Conservation (phyloP, 106 monocot species). For the Dendrobium nobile region DNA sequence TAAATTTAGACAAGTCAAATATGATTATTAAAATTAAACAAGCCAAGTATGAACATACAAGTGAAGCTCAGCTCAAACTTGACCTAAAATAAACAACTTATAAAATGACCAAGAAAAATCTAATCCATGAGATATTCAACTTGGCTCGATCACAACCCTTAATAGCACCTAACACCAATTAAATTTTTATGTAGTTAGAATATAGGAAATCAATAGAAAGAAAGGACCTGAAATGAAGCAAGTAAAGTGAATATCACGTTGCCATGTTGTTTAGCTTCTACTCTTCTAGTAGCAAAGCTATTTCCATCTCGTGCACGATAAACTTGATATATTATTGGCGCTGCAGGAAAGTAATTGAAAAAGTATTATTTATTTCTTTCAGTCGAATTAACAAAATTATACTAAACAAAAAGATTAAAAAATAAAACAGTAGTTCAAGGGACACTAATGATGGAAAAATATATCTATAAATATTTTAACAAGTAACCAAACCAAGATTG, state of each 20-base stretch:
- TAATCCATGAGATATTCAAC: no score
- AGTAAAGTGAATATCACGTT: slow-evolving; percentile 68
- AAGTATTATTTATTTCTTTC: background rate
- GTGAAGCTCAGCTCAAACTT: no score
- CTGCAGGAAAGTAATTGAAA: slow-evolving; percentile 27
- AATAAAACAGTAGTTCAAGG: background rate
- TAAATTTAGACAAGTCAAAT: no score
- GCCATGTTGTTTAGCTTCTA: slow-evolving; percentile 87
- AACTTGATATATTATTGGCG: slow-evolving; percentile 92
- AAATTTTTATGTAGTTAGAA: background rate
- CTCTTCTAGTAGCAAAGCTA: slow-evolving; percentile 82
- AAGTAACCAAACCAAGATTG: background rate
- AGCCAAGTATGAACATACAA: no score
- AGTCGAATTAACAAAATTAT: background rate
- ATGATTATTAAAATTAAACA: no score
- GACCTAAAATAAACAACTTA: no score
- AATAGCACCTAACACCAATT: background rate
- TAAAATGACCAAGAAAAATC: no score
- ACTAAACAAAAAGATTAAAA: background rate
- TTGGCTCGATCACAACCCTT: no score
- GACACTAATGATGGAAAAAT: background rate
- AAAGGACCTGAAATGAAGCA: slow-evolving; percentile 83
- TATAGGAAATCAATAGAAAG: background rate
- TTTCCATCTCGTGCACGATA: slow-evolving; percentile 84
- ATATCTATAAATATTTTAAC: background rate